Conservation (phyloP, 805 yeast genomes). For the Candida pini region DNA sequence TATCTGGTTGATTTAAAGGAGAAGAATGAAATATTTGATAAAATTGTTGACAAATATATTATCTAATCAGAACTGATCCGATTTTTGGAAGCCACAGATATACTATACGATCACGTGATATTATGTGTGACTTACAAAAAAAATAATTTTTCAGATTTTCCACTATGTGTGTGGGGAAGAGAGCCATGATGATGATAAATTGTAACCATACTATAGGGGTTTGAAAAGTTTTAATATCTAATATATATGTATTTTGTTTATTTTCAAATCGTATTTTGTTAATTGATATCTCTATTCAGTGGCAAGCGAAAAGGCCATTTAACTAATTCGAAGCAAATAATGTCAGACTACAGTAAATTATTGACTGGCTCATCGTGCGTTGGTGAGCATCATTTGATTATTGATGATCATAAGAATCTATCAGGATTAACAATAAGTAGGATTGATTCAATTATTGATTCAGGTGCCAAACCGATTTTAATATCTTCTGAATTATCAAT, state of each 20-base stretch:
- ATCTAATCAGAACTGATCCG: constrained; percentile 4
- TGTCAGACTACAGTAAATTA: constrained; percentile 10
- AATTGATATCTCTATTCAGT: not conserved
- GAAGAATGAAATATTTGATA: constrained; percentile 62
- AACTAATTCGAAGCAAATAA: not conserved
- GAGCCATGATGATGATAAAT: too few relatives aligned
- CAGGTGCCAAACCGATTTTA: constrained; percentile 54
- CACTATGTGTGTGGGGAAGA: too few relatives aligned
- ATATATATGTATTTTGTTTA: too few relatives aligned
- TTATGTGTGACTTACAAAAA: too few relatives aligned
- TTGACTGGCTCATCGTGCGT: constrained; percentile 39
- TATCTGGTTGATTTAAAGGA: constrained; percentile 53
- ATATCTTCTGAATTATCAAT: constrained; percentile 28
- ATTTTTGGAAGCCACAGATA: too few relatives aligned
- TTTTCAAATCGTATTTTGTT: not conserved
- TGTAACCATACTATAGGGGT: too few relatives aligned
- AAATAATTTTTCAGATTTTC: too few relatives aligned
- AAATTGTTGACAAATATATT: constrained; percentile 55
- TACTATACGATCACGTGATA: too few relatives aligned
- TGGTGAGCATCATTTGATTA: constrained; percentile 51
- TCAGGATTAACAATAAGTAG: constrained; percentile 39
- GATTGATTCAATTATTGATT: constrained; percentile 39
- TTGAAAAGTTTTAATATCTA: too few relatives aligned
- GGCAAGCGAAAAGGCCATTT: not conserved
- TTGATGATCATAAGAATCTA: constrained; percentile 41